These are phyloP conservation scores for Elsinoe arachidis DNA, from an alignment of 2,329 filamentous ascomycete species.

Conservation along the genomic window DNA sequence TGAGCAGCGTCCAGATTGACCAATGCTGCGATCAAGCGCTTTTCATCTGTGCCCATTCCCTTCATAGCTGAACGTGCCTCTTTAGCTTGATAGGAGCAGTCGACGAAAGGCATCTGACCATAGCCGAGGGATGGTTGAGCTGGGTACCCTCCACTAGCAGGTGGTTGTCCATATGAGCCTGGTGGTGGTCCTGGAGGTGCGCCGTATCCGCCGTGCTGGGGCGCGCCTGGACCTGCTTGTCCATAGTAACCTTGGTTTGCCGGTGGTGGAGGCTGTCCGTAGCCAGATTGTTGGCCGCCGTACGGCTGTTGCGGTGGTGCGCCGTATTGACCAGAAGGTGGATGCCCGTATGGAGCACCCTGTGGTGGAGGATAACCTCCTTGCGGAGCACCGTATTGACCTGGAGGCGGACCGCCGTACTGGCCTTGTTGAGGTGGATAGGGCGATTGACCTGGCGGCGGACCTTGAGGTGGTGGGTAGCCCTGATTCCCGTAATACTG, in stretches of 20 bases:
- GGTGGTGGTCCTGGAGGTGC: slow-evolving; percentile 28
- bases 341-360: background rate
- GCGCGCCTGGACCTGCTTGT: slow-evolving; percentile 27
- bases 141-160: slow-evolving; percentile 31
- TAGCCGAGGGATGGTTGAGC: slow-evolving; percentile 67
- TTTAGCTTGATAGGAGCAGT: slow-evolving; percentile 61
- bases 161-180: slow-evolving; percentile 25
- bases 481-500: slow-evolving; percentile 8
- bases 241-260: slow-evolving; percentile 14
- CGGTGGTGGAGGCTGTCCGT: slow-evolving; percentile 12
- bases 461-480: background rate
- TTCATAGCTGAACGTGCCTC: slow-evolving; percentile 78
- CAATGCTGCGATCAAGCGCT: slow-evolving; percentile 60
- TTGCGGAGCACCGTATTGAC: background rate
- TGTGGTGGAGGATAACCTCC: slow-evolving; percentile 10
- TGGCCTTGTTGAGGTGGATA: slow-evolving; percentile 11
- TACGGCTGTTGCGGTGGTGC: background rate
- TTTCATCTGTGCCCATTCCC: slow-evolving; percentile 84
- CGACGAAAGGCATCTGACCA: slow-evolving; percentile 56
- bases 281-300: slow-evolving; percentile 13
- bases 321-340: background rate
- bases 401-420: background rate
- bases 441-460: slow-evolving; percentile 1
- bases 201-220: slow-evolving; percentile 27
- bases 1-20: slow-evolving; percentile 69